A percentile compares a stretch with the other conserved stretches of the same genome.
phyloP scores from a whole-genome alignment of 768 basidiomycete species.

The Sistotremastrum niveocremeum region DNA sequence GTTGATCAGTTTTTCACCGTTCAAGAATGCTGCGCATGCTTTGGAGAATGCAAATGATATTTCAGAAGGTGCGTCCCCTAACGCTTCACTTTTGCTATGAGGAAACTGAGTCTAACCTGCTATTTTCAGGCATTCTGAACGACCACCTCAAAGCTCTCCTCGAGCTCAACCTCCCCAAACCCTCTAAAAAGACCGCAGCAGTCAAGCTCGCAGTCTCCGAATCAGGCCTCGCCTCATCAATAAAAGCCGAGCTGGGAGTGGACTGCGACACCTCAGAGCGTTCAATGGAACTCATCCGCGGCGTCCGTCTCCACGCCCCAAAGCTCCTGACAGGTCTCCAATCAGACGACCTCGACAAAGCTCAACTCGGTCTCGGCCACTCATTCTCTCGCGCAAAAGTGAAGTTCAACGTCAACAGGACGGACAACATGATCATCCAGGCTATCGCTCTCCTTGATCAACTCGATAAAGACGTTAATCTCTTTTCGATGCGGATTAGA shows the following conservation, averaged over 20 bases:
- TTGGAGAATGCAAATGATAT: slow-evolving; percentile 93
- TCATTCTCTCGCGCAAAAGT: slow-evolving; percentile 95
- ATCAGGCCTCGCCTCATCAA: slow-evolving; percentile 54
- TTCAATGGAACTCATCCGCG: slow-evolving; percentile 77
- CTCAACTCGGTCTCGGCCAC: slow-evolving; percentile 94
- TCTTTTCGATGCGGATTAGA: slow-evolving; percentile 94
- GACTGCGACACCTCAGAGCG: slow-evolving; percentile 73
- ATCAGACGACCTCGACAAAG: slow-evolving; percentile 75
- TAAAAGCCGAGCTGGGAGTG: slow-evolving; percentile 59
- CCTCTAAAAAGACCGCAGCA: slow-evolving; percentile 46
- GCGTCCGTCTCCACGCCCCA: slow-evolving; percentile 81
- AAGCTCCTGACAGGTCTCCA: slow-evolving; percentile 85
- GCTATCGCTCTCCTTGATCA: slow-evolving; percentile 97
- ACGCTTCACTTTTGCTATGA: background rate
- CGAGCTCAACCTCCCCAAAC: slow-evolving; percentile 75
- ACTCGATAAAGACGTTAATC: slow-evolving; percentile 98
- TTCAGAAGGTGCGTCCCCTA: slow-evolving; percentile 63
- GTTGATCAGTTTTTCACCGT: slow-evolving; percentile 83
- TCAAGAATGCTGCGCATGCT: slow-evolving; percentile 86
- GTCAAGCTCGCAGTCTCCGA: slow-evolving; percentile 76
- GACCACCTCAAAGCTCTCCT: slow-evolving; percentile 73
- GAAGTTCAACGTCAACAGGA: slow-evolving; percentile 93
- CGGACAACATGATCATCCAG: slow-evolving; percentile 99
- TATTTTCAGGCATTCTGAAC: slow-evolving; percentile 58
- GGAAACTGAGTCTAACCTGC: background rate